A percentile compares a stretch with the other conserved stretches of the same genome.
These are phyloP conservation scores for Nemania bipapillata DNA, from an alignment of 2,329 filamentous ascomycete genomes.

Conservation along the genomic window DNA sequence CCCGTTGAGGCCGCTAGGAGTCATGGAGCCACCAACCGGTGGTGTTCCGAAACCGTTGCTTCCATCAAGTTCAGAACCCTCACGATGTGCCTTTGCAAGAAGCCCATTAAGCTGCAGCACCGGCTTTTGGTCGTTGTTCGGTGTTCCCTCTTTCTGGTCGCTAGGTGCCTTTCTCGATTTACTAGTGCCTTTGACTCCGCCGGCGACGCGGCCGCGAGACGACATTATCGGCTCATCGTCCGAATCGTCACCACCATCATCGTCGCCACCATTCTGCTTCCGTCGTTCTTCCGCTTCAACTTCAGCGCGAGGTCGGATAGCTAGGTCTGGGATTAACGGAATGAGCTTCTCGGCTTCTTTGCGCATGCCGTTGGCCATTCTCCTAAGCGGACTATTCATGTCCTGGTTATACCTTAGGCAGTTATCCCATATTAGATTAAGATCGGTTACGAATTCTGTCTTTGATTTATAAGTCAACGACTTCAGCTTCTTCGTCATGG, in stretches of 20 bases:
- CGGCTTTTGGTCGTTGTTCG: constrained; percentile 79
- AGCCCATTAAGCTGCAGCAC: constrained; percentile 73
- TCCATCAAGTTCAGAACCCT: constrained; percentile 85
- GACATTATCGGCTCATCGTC: constrained; percentile 99
- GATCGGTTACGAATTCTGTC: constrained; percentile 90
- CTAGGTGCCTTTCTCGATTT: constrained; percentile 80
- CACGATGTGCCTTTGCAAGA: constrained; percentile 66
- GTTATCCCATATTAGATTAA: constrained; percentile 97
- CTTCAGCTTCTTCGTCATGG: constrained; percentile 98
- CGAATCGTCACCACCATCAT: constrained; percentile 87
- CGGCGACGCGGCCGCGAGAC: constrained; percentile 88
- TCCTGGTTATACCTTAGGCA: constrained; percentile 96
- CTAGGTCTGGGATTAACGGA: constrained; percentile 91
- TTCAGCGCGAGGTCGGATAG: constrained; percentile 89
- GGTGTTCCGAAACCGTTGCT: constrained; percentile 90
- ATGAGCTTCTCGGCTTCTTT: constrained; percentile 98
- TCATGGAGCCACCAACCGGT: constrained; percentile 77
- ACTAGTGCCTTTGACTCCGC: constrained; percentile 78
- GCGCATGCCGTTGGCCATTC: constrained; percentile 95
- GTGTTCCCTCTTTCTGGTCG: constrained; percentile 81
- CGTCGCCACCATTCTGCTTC: constrained; percentile 84
- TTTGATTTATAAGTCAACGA: constrained; percentile 84
- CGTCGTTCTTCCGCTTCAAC: constrained; percentile 89
- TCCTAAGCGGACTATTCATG: constrained; percentile 83
- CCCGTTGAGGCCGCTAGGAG: constrained; percentile 77